phyloP scores from a whole-genome alignment of 306 rosid genomes.

The Medicago lupulina region DNA sequence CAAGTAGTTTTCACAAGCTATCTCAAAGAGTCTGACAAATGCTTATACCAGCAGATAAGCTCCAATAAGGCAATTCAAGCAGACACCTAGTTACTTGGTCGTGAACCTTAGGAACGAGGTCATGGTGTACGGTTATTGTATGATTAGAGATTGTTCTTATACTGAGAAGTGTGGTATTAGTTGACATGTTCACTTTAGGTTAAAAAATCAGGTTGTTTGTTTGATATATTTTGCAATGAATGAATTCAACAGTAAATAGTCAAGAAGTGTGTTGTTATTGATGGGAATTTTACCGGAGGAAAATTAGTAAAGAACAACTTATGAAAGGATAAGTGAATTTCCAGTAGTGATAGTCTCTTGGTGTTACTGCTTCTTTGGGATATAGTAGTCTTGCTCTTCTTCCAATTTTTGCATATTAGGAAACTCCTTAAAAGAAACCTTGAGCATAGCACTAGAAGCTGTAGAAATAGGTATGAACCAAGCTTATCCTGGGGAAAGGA shows the following conservation, averaged over 20 bases:
- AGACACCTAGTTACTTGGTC: neutral
- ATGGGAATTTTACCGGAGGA: conserved; percentile 27
- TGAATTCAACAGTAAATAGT: neutral
- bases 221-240: conserved; percentile 33
- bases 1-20: neutral
- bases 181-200: conserved; percentile 25
- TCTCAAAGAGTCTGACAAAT: neutral
- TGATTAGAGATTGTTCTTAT: conserved; percentile 30
- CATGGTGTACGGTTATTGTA: neutral
- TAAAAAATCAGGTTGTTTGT: neutral
- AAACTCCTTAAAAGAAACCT: conserved; percentile 31
- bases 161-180: conserved; percentile 7
- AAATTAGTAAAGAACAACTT: conserved; percentile 6
- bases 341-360: conserved; percentile 21
- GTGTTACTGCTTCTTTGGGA: conserved; percentile 21
- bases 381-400: conserved; percentile 14
- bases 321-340: conserved; percentile 24
- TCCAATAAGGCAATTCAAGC: neutral
- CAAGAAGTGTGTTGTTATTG: conserved; percentile 30
- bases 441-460: neutral
- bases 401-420: conserved; percentile 19
- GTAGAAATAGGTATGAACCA: conserved; percentile 1
- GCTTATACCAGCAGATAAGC: neutral
- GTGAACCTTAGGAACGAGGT: neutral
- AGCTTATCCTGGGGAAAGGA: conserved; percentile 8